Conservation (phyloP, 495 filamentous ascomycete genomes). For the Sporormia fimetaria region DNA sequence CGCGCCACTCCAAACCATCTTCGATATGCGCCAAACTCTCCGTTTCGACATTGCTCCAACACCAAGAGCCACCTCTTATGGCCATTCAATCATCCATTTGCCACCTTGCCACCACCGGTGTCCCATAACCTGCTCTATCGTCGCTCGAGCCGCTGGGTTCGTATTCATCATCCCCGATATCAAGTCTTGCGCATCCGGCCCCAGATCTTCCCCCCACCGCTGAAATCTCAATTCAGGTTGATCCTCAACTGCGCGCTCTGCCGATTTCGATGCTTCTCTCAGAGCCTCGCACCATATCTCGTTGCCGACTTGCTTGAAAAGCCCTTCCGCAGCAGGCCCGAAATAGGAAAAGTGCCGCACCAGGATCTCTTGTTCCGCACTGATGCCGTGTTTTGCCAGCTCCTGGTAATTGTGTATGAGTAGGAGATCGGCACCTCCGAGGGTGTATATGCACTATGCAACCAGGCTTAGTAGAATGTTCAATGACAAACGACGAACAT, state of each 20-base stretch:
- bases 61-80: constrained; percentile 11
- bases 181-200: constrained; percentile 24
- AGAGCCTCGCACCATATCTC: constrained; percentile 26
- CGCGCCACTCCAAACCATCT: too few species aligned
- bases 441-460: constrained; percentile 30
- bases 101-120: constrained; percentile 29
- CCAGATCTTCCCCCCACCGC: constrained; percentile 22
- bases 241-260: constrained; percentile 23
- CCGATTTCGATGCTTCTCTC: constrained; percentile 24
- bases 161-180: constrained; percentile 30
- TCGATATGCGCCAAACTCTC: too few species aligned
- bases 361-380: constrained; percentile 30
- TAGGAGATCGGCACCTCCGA: constrained; percentile 27
- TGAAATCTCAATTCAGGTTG: constrained; percentile 27
- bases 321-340: constrained; percentile 26
- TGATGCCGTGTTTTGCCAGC: constrained; percentile 25
- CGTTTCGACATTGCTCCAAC: constrained; percentile 11
- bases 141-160: constrained; percentile 29
- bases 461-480: constrained; percentile 26
- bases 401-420: constrained; percentile 29
- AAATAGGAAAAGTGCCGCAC: constrained; percentile 29
- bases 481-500: constrained; percentile 14
- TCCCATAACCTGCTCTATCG: constrained; percentile 29
- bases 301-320: constrained; percentile 27
- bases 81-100: constrained; percentile 20